These are phyloP conservation scores for Exophiala aquamarina DNA, from an alignment of 2,329 filamentous ascomycete species.

Conservation along the genomic window DNA sequence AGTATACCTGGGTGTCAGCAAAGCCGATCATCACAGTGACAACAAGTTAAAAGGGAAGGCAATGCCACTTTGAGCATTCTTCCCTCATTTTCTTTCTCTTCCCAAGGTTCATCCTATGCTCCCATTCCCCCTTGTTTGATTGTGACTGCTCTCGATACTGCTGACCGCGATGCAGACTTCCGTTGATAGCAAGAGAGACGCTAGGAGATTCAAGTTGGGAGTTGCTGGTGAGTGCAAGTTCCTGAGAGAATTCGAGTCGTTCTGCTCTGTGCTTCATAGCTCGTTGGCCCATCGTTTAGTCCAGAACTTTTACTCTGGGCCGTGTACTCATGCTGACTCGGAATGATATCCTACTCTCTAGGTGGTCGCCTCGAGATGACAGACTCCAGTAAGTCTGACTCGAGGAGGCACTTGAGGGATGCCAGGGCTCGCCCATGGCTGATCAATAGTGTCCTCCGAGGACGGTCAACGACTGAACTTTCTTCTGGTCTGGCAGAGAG, in stretches of 20 bases:
- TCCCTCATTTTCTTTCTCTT: constrained; percentile 1
- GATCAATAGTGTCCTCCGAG: constrained; percentile 20
- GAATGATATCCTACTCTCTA: too few species aligned
- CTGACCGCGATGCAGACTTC: constrained; percentile 11
- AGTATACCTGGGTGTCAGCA: too few species aligned
- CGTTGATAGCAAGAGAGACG: not conserved
- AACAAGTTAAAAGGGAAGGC: too few species aligned
- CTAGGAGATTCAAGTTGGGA: not conserved
- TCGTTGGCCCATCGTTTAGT: too few species aligned
- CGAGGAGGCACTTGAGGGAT: constrained; percentile 16
- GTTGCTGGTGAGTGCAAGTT: constrained; percentile 1
- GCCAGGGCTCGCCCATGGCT: constrained; percentile 23
- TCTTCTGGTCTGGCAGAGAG: constrained; percentile 9
- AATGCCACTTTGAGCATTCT: too few species aligned
- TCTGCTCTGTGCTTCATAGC: too few species aligned
- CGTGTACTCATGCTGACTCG: too few species aligned
- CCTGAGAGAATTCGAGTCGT: not conserved
- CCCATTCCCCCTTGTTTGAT: constrained; percentile 2
- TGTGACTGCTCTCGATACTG: constrained; percentile 8
- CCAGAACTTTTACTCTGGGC: too few species aligned
- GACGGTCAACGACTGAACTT: constrained; percentile 7
- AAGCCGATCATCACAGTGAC: too few species aligned
- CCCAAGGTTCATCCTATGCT: constrained; percentile 3
- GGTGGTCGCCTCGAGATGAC: too few species aligned
- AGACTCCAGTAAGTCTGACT: constrained; percentile 1